A percentile compares a stretch with the other conserved stretches of the same genome.
Conservation (phyloP, 208 protist genomes). For the Leishmania arabica region DNA sequence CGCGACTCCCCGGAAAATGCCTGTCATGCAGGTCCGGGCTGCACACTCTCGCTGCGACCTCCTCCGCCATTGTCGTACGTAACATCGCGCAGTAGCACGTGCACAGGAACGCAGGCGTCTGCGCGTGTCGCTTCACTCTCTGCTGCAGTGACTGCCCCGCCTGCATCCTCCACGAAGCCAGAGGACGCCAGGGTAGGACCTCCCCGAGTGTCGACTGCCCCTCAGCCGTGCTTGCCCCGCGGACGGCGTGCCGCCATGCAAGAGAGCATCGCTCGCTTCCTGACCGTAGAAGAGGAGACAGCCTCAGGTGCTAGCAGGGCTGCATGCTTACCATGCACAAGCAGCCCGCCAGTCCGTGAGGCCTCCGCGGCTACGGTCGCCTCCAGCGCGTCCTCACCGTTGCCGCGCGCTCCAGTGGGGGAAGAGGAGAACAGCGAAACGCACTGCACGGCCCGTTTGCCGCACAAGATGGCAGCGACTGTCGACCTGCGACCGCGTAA, state of each 20-base stretch:
- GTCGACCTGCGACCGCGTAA: background rate
- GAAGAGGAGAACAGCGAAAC: background rate
- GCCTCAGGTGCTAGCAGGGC: background rate
- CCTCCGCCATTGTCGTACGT: constrained; percentile 7
- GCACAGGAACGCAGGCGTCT: background rate
- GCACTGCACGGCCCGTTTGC: background rate
- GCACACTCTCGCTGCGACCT: background rate
- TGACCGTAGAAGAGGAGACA: background rate
- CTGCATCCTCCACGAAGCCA: background rate
- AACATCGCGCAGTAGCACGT: too few species aligned
- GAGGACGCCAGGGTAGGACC: background rate
- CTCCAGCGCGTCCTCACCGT: constrained; percentile 3
- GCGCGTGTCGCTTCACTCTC: background rate
- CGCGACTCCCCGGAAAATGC: background rate
- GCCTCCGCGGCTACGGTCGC: background rate
- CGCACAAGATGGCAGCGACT: background rate
- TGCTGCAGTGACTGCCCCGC: background rate
- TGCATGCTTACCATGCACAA: background rate
- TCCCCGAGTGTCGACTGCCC: background rate
- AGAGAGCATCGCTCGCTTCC: constrained; percentile 30
- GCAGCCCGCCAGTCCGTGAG: background rate
- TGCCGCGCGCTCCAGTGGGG: background rate
- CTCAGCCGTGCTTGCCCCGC: background rate
- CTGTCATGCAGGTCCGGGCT: too few species aligned
- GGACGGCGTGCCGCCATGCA: constrained; percentile 10